Conservation (phyloP, 257 asterid genomes). For the Scutellaria barbata region DNA sequence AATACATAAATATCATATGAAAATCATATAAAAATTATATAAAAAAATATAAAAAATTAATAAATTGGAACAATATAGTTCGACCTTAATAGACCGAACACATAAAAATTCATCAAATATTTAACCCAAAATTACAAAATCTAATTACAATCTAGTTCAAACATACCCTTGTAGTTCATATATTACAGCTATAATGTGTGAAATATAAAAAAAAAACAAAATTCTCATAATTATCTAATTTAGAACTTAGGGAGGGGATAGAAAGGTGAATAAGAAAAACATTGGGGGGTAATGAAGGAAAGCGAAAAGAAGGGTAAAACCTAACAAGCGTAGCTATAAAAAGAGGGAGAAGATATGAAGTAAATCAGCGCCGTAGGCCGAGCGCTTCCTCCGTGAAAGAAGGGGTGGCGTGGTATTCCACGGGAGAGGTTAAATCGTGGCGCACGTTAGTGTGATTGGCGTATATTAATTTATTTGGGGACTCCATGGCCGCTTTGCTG, state of each 20-base stretch:
- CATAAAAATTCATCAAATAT: too few species aligned
- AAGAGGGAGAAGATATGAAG: not conserved
- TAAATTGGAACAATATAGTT: too few species aligned
- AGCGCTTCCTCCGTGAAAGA: constrained; percentile 68
- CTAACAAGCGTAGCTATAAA: not conserved
- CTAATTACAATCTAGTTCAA: too few species aligned
- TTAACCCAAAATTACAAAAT: too few species aligned
- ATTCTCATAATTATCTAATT: too few species aligned
- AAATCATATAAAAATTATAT: too few species aligned
- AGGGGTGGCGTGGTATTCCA: constrained; percentile 85
- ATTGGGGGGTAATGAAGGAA: not conserved
- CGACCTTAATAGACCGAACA: too few species aligned
- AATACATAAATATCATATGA: too few species aligned
- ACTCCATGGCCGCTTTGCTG: constrained; percentile 61
- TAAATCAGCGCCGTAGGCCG: constrained; percentile 71
- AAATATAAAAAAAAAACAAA: too few species aligned
- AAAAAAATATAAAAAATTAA: too few species aligned
- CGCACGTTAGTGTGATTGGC: constrained; percentile 78
- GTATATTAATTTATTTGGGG: constrained; percentile 50
- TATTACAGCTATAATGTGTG: too few species aligned
- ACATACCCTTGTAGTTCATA: too few species aligned
- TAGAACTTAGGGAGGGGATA: not conserved
- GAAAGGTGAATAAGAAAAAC: not conserved
- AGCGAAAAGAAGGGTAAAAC: not conserved
- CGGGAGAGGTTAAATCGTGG: constrained; percentile 75